These are phyloP conservation scores for Phytopythium boreale DNA, from an alignment of 352 stramenopile genomes.

Conservation along the genomic window DNA sequence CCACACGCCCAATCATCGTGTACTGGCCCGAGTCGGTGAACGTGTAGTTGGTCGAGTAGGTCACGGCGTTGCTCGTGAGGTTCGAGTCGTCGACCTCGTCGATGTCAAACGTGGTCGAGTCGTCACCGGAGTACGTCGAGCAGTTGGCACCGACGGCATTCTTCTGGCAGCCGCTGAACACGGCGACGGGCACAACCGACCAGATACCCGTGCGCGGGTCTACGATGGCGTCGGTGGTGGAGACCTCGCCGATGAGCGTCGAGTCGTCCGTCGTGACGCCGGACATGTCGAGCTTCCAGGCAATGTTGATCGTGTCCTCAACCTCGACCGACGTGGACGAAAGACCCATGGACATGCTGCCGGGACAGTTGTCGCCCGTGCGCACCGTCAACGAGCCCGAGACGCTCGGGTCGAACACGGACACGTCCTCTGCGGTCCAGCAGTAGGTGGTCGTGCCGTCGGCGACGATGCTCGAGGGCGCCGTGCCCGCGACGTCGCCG, in stretches of 20 bases:
- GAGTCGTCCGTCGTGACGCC: constrained; percentile 41
- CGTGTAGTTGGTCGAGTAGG: constrained; percentile 52
- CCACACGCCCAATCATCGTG: constrained; percentile 66
- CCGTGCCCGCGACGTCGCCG: constrained; percentile 52
- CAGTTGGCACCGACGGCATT: constrained; percentile 52
- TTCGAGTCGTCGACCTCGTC: constrained; percentile 51
- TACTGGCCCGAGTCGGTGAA: constrained; percentile 60
- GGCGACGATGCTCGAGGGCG: constrained; percentile 38
- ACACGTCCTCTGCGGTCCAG: constrained; percentile 53
- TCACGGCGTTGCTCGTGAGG: constrained; percentile 49
- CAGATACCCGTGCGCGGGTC: constrained; percentile 50
- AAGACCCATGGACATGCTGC: constrained; percentile 52
- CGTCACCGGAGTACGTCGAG: constrained; percentile 58
- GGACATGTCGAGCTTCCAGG: constrained; percentile 66
- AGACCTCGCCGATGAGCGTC: constrained; percentile 67
- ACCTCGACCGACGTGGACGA: constrained; percentile 48
- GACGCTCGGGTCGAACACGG: constrained; percentile 58
- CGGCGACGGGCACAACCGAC: constrained; percentile 63
- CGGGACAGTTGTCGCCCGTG: constrained; percentile 66
- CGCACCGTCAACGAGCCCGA: constrained; percentile 53
- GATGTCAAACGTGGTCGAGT: constrained; percentile 60
- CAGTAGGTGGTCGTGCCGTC: constrained; percentile 76
- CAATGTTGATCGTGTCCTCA: constrained; percentile 47
- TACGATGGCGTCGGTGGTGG: constrained; percentile 41
- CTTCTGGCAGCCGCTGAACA: constrained; percentile 64